Conservation (phyloP, 306 rosid species). For the cucumber (Cucumis sativus) region Cucumber_9930_V3 NC_026661.2:19450001-19450500, state of each 20-base stretch:
- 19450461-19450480: neutral
- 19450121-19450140: neutral
- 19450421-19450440: constrained; percentile 34
- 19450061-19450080: neutral
- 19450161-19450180: neutral
- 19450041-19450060: neutral
- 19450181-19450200: neutral
- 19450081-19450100: neutral
- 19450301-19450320: constrained; percentile 11
- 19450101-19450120: neutral
- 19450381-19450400: constrained; percentile 99
- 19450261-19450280: neutral
- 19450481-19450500: neutral
- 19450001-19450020: neutral
- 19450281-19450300: neutral
- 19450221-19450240: neutral
- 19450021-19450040: neutral
- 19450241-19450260: neutral
- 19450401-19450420: constrained; percentile 88
- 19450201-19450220: neutral
- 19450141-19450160: neutral
- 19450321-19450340: constrained; percentile 37
- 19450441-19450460: neutral
- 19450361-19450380: constrained; percentile 98
- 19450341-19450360: constrained; percentile 94